Evolutionary conservation across 176 grass and related monocot genomes (phyloP), one percentile per base, ranked within the genome.

Genomic region (Puccinellia tenuiflora): DNA sequence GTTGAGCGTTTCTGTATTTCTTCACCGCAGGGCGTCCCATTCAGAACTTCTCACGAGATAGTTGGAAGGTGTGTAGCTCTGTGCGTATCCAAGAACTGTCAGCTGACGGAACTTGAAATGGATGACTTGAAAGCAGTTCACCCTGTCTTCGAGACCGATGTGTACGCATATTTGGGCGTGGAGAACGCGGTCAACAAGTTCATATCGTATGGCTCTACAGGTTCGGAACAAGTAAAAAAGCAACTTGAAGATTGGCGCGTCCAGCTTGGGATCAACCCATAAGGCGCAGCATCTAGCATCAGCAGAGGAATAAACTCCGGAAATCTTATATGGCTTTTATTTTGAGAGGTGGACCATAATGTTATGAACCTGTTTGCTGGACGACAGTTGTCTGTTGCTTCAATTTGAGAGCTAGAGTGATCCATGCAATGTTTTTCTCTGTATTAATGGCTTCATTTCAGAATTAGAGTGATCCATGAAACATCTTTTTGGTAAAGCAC

Each of bases 31-130:
- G 96, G 92, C 8, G 65, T 95, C 75, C 92, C 96, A 4, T 96
- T 99, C 77, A 93, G 96, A 76, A 96, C 96, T 56, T 93, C 93
- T 11, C 96, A 99, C n/a, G 96, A 99, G 76, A 90, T 96, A 78
- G 96, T 93, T 30, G 96, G 96, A 77, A 89, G 85, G 76, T 88
- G 91, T n/a, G 96, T 99, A 67, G 91, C 85, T 72, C 73, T 96
- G 33, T 94, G 96, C 35, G 85, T 92, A 45, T 77, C 89, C 22
- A 99, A 78, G 73, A 93, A 92, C 35, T 93, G 96, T 54, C 93
- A 93, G 62, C 91, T 99, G 11, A 85, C 86, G 0, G 96, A 96
- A 25, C 96, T 99, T 55, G 61, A 83, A 57, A 84, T 99, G 9
- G 83, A 92, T 35, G 89, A 94, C 57, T 76, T 99, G 48, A 88